Percentiles rank a stretch among this genome's conserved stretches.
Evolutionary conservation across 2,329 filamentous ascomycete species (phyloP).

Genomic region (Pseudogymnoascus sp.): DNA sequence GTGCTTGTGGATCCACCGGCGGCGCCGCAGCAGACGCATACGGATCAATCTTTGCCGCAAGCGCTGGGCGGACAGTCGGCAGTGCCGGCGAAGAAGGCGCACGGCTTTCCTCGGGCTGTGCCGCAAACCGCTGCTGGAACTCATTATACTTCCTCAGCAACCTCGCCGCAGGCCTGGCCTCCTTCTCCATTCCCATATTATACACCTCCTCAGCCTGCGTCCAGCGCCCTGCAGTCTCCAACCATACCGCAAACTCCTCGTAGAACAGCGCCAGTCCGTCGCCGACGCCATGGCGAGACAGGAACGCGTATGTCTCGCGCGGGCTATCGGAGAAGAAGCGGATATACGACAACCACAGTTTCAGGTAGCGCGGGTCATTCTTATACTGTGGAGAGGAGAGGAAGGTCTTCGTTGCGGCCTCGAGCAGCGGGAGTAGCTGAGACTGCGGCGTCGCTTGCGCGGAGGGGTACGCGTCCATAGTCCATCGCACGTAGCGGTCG

Average conservation of each 20-base stretch:
- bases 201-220: slow-evolving; percentile 91
- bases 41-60: slow-evolving; percentile 79
- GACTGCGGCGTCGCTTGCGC: slow-evolving; percentile 87
- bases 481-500: slow-evolving; percentile 96
- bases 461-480: slow-evolving; percentile 86
- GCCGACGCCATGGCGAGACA: slow-evolving; percentile 81
- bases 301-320: slow-evolving; percentile 83
- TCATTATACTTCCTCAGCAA: slow-evolving; percentile 85
- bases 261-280: slow-evolving; percentile 87
- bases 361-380: slow-evolving; percentile 89
- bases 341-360: slow-evolving; percentile 91
- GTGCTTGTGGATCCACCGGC: slow-evolving; percentile 54
- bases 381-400: slow-evolving; percentile 80
- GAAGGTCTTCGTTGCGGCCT: slow-evolving; percentile 87
- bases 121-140: slow-evolving; percentile 73
- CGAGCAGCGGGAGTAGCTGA: slow-evolving; percentile 79
- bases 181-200: slow-evolving; percentile 77
- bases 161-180: slow-evolving; percentile 73
- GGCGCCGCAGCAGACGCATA: slow-evolving; percentile 53
- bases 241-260: slow-evolving; percentile 91
- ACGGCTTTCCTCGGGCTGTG: slow-evolving; percentile 49
- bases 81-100: slow-evolving; percentile 82
- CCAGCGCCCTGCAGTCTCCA: slow-evolving; percentile 79
- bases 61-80: slow-evolving; percentile 70
- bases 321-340: slow-evolving; percentile 88